Evolutionary conservation across 1,139 yeast species (phyloP).

Genomic region (Hyphopichia burtonii): DNA sequence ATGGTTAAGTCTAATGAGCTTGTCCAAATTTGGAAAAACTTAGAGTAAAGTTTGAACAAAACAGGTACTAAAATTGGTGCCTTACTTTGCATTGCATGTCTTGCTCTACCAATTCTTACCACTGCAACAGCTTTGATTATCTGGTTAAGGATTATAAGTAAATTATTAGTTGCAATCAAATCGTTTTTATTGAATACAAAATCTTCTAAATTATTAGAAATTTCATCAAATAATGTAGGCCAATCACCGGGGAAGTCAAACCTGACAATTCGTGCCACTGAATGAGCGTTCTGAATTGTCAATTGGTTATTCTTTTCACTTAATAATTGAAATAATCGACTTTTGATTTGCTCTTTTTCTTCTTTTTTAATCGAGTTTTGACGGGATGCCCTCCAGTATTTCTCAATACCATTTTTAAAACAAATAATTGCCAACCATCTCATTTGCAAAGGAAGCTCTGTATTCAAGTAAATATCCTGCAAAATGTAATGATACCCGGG

Average conservation of each 20-base stretch:
- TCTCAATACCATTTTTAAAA: conserved; percentile 83
- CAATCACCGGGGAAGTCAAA: conserved; percentile 86
- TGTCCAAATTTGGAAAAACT: conserved; percentile 66
- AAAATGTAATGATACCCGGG: conserved; percentile 60
- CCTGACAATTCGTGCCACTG: conserved; percentile 73
- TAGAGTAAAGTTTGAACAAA: conserved; percentile 57
- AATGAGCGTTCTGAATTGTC: conserved; percentile 79
- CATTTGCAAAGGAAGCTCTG: conserved; percentile 56
- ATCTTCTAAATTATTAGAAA: conserved; percentile 41
- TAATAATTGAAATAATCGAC: conserved; percentile 56
- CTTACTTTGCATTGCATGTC: conserved; percentile 74
- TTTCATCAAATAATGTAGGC: conserved; percentile 73
- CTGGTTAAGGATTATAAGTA: conserved; percentile 69
- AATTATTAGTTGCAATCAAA: conserved; percentile 55
- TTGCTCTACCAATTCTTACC: conserved; percentile 79
- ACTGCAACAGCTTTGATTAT: conserved; percentile 69
- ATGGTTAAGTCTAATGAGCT: conserved; percentile 38
- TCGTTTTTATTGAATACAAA: conserved; percentile 48
- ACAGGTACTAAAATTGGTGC: conserved; percentile 62
- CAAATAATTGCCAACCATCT: conserved; percentile 88
- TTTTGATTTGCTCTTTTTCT: conserved; percentile 66
- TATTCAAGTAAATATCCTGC: conserved; percentile 63
- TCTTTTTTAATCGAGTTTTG: conserved; percentile 56
- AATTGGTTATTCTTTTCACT: conserved; percentile 73
- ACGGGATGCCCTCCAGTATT: conserved; percentile 75